Base-by-base conservation (phyloP, 495 filamentous ascomycete species). In the Rhypophila decipiens region DNA sequence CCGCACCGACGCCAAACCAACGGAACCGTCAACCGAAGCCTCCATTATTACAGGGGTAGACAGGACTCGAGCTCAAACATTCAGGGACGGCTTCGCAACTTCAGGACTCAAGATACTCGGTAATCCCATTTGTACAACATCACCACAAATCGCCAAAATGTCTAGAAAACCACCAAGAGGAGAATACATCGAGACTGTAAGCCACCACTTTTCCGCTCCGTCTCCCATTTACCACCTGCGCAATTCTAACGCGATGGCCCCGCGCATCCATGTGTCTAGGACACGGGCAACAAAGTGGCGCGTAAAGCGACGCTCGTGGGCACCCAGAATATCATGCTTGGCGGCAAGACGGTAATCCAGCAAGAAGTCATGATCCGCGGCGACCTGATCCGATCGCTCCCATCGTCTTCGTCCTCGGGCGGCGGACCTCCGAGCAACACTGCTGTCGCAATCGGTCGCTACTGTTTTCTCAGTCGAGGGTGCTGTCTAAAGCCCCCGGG, bases 231-330 rank as follows among this genome's bases (percentile, higher is more conserved):
- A 7, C 2, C 15, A 12, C 22, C 15, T 31, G n/a, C 18, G n/a
- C n/a, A n/a, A n/a, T 27, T 4, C 49, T 55, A 31, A 49, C 36
- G 45, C 9, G 42, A 19, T 1, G 21, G 15, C 17, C 31, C 12
- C 17, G 8, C 18, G n/a, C n/a, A n/a, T n/a, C n/a, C n/a, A n/a
- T n/a, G n/a, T n/a, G n/a, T 9, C 21, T 49, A 95, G 88, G 90
- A 95, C 71, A 96, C 90, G 22, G 93, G 93, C 52, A 98, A 98
- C 77, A 96, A 96, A 75, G 90, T 98, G 55, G 91, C 90, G 29
- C 88, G 93, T 56, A 87, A 87, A 42, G 83, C 85, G 42, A 81
- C 84, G 57, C 86, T 98, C 53, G 83, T 95, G 64, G 93, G 93
- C 59, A 95, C 90, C 21, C 88, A 91, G 49, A 91, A 97, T 71